These are phyloP conservation scores for Rhynchosporium agropyri DNA, from an alignment of 2,329 filamentous ascomycete species.

Conservation along the genomic window DNA sequence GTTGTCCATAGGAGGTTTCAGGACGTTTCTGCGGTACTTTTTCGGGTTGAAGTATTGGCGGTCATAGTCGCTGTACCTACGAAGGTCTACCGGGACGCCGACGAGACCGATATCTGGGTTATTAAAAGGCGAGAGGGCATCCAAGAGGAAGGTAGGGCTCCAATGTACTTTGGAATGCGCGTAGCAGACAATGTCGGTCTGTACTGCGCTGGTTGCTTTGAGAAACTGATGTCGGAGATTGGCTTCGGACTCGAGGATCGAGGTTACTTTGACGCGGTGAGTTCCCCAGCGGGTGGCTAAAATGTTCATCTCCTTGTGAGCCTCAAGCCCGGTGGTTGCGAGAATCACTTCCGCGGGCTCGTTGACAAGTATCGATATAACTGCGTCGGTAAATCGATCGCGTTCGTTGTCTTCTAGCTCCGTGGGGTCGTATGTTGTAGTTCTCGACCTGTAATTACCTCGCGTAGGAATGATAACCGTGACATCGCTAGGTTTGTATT, in stretches of 20 bases:
- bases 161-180: conserved; percentile 6
- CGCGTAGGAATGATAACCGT: conserved; percentile 12
- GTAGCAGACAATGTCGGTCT: conserved; percentile 14
- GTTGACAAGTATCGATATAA: background rate
- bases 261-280: conserved; percentile 14
- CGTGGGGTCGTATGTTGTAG: background rate
- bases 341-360: conserved; percentile 10
- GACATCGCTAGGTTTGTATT: background rate
- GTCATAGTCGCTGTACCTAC: background rate
- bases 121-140: conserved; percentile 8
- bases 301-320: conserved; percentile 8
- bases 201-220: background rate
- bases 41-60: background rate
- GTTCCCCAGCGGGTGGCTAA: conserved; percentile 3
- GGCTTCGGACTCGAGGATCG: background rate
- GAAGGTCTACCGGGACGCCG: background rate
- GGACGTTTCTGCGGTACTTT: background rate
- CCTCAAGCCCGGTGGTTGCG: conserved; percentile 2
- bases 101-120: conserved; percentile 12
- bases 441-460: background rate
- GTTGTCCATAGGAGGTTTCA: background rate
- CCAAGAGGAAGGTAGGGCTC: background rate
- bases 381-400: background rate
- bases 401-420: background rate
- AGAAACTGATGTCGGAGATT: conserved; percentile 15